Evolutionary conservation across 2,329 filamentous ascomycete species (phyloP), one percentile per base, ranked within the genome.

Genomic region (Septoria linicola): DNA sequence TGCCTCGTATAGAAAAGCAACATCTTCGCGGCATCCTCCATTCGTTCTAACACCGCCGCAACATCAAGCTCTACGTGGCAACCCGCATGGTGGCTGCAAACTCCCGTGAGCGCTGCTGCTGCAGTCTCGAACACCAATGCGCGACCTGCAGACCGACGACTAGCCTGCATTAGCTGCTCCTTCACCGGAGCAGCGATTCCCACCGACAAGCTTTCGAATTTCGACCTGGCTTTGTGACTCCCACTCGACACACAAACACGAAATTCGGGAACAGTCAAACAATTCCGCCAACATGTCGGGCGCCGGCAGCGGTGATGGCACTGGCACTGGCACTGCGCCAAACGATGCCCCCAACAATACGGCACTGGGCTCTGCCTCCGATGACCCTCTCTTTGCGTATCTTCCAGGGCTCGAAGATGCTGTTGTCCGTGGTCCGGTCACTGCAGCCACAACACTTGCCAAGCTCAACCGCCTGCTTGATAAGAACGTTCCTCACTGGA

Each of bases 301-400:
- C 41, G 8, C 16, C 14, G 31, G 41, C 41, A 43, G 41, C 41
- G 41, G 41, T 14, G 41, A 34, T 6, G n/a, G 31, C 31, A 16
- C 11, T 6, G 31, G 5, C 6, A n/a, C 5, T 34, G 5, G 5
- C 13, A 5, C 31, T 4, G n/a, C 31, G n/a, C 31, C 13, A 13
- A 5, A 6, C 31, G n/a, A n/a, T n/a, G n/a, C n/a, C 31, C 5
- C 31, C 7, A 30, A 19, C 19, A 20, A n/a, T 11, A 42, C 40
- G 13, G 21, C 40, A 13, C 40, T 17, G 13, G 14, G 13, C 10
- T 41, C 21, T 16, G 25, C 8, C 23, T n/a, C 14, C 23, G 40
- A 42, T 30, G 27, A 30, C 27, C 27, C 27, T 13, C 13, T 30
- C 27, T 30, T 30, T 13, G 27, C 7, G 7, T 13, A 30, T 13